phyloP scores from a whole-genome alignment of 2,329 filamentous ascomycete genomes.

The Xylariaceae sp. region DNA sequence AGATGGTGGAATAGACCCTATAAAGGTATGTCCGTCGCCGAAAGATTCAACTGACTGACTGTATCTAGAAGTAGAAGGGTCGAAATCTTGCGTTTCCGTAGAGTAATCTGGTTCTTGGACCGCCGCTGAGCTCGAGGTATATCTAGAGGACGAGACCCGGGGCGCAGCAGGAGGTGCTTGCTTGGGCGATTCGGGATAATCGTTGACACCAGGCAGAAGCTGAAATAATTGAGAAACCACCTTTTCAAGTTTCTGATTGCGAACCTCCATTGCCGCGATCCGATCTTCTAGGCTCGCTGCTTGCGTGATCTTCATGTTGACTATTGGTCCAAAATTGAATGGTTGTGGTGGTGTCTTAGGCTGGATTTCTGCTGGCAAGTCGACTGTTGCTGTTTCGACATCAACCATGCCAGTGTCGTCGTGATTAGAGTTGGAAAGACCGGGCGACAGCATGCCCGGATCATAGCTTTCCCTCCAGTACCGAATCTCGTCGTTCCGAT shows the following conservation, averaged over 20 bases:
- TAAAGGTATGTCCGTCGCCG: constrained; percentile 41
- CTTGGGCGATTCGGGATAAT: constrained; percentile 25
- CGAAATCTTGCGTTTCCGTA: constrained; percentile 19
- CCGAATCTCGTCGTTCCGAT: constrained; percentile 60
- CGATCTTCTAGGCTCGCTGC: constrained; percentile 50
- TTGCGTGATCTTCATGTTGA: constrained; percentile 54
- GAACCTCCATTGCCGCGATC: constrained; percentile 46
- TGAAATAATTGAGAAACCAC: constrained; percentile 48
- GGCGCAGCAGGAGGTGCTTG: constrained; percentile 21
- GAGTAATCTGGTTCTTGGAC: constrained; percentile 29
- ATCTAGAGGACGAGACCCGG: constrained; percentile 19
- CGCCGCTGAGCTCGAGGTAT: constrained; percentile 22
- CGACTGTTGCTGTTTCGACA: constrained; percentile 25
- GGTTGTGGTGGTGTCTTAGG: constrained; percentile 42
- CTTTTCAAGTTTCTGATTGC: constrained; percentile 49
- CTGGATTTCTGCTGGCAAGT: constrained; percentile 26
- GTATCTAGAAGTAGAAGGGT: constrained; percentile 25
- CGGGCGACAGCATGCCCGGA: constrained; percentile 45
- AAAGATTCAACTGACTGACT: constrained; percentile 40
- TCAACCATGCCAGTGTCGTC: constrained; percentile 19
- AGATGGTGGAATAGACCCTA: constrained; percentile 34
- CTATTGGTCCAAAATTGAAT: constrained; percentile 50
- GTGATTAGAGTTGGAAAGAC: constrained; percentile 43
- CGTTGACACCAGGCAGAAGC: constrained; percentile 36
- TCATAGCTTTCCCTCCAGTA: constrained; percentile 61